Base-by-base conservation (phyloP, 768 basidiomycete species). In the Melanogaster broomeanus region DNA sequence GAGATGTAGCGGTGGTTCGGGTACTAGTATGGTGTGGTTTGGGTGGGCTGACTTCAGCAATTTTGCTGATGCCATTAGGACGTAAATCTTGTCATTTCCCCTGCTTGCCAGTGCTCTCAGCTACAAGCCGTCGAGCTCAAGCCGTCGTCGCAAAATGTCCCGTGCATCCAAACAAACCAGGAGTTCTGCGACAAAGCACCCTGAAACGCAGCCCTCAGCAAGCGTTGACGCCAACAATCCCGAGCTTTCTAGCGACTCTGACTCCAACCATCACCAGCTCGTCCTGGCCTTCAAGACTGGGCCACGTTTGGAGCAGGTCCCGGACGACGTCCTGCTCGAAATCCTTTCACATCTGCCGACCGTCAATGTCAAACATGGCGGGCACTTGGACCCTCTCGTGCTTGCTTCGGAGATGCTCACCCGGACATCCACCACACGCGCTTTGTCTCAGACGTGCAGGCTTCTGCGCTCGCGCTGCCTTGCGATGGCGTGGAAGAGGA, bases 401-500 rank as follows among this genome's bases (percentile, higher is more conserved):
- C 22, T 53, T 16, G 16, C 19, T 2, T 25, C 41, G 1, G 5
- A 27, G 4, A 5, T 8, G 9, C 50, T 50, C 34, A 38, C n/a
- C 42, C 47, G 48, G 9, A 42, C 44, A 7, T 39, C 34, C 16
- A 35, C 38, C 28, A 43, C 49, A n/a, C 48, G 48, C 1, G 53
- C 39, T 2, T n/a, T 60, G 22, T 59, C 54, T 4, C 21, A 35
- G 35, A 60, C 49, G 12, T 53, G 43, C 3, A 35, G 48, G 6
- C 18, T 53, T 2, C 40, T 61, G 11, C 48, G 59, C 12, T 48
- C 46, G 4, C 54, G 51, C 22, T 60, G 54, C 39, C 47, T 60
- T 15, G 39, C 37, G 5, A 46, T 61, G 51, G 58, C 55, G 12
- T 61, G 58, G 60, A 49, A 11, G 24, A 49, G 30, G 11, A 6